Base-by-base conservation (phyloP, 176 grass and related monocot species). In the Oryza officinalis region DNA sequence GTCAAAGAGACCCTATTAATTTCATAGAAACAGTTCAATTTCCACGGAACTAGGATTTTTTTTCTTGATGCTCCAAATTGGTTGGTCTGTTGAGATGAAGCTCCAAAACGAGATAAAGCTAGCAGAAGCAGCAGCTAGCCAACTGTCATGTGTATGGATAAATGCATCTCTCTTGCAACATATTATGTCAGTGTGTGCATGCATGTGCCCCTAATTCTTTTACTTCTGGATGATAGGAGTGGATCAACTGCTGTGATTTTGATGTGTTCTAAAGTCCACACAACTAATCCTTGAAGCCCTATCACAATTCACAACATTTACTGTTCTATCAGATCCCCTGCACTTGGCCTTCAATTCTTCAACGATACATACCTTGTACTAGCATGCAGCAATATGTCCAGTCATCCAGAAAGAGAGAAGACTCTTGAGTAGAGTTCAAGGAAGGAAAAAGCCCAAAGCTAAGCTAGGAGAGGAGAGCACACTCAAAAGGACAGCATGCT, bases 401-500 rank as follows among this genome's bases (percentile, higher is more conserved):
- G 57, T 25, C 57, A 61, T 61, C 50, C 7, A 11, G 37, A 17
- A 10, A 72, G 67, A 66, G 47, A 70, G 65, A 77, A n/a, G 26
- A 35, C 44, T 78, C 63, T 92, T 84, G 94, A 96, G 89, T 93
- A 84, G 84, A 86, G 94, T 88, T 91, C 71, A 96, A 93, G 86
- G 84, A 76, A 93, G 86, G 68, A 45, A 91, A 89, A 91, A 89
- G 79, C 71, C 59, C 52, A 57, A 57, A 57, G 52, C 52, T 57
- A 60, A 52, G 46, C 8, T 69, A 49, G 23, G 69, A 81, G 41
- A 81, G 41, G 74, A 26, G 3, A 75, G 61, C 79, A 86, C 72
- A 83, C 83, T 86, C 61, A 69, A 89, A 89, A 44, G 30, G 65
- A 86, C 75, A 88, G 57, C 57, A 25, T 61, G 57, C 82, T 57